Percentiles rank a stretch among this genome's conserved stretches.
Evolutionary conservation across 164 flowering plant species (phyloP).

Genomic region (Liquidambar formosana): DNA sequence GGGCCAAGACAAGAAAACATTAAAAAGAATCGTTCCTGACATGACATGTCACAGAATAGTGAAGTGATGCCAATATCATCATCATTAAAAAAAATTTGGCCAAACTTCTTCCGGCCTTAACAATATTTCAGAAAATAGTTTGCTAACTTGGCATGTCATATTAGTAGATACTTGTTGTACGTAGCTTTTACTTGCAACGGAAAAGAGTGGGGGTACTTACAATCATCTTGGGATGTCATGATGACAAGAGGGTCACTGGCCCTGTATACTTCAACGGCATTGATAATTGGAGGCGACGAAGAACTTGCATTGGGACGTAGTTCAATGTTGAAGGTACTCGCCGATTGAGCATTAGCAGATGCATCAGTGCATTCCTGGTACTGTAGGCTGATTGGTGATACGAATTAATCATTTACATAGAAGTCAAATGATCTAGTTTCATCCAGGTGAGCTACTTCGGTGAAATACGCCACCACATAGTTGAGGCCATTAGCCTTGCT

Average conservation of each 20-base stretch:
- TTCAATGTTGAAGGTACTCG: background rate
- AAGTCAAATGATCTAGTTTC: slow-evolving; percentile 9
- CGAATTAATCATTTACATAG: background rate
- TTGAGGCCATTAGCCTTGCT: background rate
- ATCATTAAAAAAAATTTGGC: too few relatives aligned
- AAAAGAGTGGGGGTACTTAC: background rate
- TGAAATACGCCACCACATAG: slow-evolving; percentile 10
- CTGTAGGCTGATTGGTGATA: background rate
- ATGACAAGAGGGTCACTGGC: slow-evolving; percentile 7
- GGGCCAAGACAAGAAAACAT: too few relatives aligned
- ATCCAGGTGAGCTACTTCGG: slow-evolving; percentile 1
- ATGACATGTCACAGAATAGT: too few relatives aligned
- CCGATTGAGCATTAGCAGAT: background rate
- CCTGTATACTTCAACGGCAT: slow-evolving; percentile 14
- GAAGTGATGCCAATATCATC: too few relatives aligned
- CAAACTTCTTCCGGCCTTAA: too few relatives aligned
- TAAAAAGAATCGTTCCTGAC: too few relatives aligned
- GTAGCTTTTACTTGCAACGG: too few relatives aligned
- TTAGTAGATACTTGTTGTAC: too few relatives aligned
- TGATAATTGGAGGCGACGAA: slow-evolving; percentile 4
- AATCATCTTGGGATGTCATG: slow-evolving; percentile 8
- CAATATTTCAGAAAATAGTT: too few relatives aligned
- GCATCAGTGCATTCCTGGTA: slow-evolving; percentile 6
- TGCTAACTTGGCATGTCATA: too few relatives aligned
- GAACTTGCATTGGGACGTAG: background rate